Base-by-base conservation (phyloP, 495 filamentous ascomycete genomes). In the Podospora pseudocomata region DNA sequence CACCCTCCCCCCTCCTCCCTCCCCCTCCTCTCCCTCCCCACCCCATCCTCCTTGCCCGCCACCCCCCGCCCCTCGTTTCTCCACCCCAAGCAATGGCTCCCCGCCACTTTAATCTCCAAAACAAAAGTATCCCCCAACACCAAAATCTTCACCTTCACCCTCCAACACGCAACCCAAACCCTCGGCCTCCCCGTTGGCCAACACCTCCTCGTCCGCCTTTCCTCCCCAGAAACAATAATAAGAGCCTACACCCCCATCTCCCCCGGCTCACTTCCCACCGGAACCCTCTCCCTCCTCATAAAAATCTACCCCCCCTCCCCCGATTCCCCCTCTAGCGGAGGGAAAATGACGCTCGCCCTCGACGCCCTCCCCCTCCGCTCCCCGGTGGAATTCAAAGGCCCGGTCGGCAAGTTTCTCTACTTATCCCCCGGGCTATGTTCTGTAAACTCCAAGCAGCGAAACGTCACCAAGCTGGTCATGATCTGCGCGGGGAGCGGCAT, bases 181-280 rank as follows among this genome's bases (percentile, higher is more conserved):
- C 79, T 96, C 4, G 94, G 94, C 23, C 84, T 97, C 3, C 94
- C 94, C 6, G 86, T 91, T 19, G 94, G 94, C 49, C 92, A 97
- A 70, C 94, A 98, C 80, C 82, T 98, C 0, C 90, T 97, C 86
- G 85, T 98, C 76, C 91, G 91, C 19, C 81, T 97, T 30, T 85
- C 85, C 66, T 91, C 95, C 74, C 86, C 89, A 19, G 88, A 93
- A 75, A 80, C 87, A 34, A 90, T 97, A 71, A 93, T 97, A 73
- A 85, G 94, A 34, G 88, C 90, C 2, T 98, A 98, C 77, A 98
- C 94, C 2, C 94, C 94, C 5, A 88, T 97, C 60, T 93, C 92
- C 0, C 82, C 89, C 20, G 84, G 79, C 9, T 74, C 75, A 11
- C 55, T 49, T 4, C 80, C 88, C 39, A 78, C 79, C 63, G 94